Evolutionary conservation across 495 filamentous ascomycete species (phyloP).

Genomic region (Xylaria grammica): DNA sequence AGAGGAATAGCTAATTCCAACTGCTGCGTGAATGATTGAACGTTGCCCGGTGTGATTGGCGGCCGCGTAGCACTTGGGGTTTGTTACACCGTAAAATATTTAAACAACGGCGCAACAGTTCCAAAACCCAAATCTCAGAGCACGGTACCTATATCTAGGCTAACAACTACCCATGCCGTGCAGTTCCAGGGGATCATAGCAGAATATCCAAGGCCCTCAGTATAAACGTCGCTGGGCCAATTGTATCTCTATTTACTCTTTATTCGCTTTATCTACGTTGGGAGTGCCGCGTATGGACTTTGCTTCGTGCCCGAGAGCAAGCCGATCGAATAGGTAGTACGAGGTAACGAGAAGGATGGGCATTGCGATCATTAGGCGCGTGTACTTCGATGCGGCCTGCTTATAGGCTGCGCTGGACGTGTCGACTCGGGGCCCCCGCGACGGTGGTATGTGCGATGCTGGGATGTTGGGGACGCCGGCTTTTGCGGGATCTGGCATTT

Average conservation of each 20-base stretch:
- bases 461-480: not conserved
- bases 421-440: constrained; percentile 30
- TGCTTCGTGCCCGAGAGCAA: constrained; percentile 29
- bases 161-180: not conserved
- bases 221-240: not conserved
- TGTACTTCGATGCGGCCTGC: constrained; percentile 42
- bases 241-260: not conserved
- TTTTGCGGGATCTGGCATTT: constrained; percentile 16
- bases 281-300: constrained; percentile 11
- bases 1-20: not conserved
- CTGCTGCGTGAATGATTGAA: not conserved
- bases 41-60: not conserved
- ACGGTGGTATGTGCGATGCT: not conserved
- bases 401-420: constrained; percentile 47
- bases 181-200: not conserved
- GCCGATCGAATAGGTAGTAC: constrained; percentile 48
- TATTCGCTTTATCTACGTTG: not conserved
- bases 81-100: too few species aligned
- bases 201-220: not conserved
- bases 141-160: not conserved
- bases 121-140: not conserved
- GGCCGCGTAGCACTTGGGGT: too few species aligned
- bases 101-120: not conserved
- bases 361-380: constrained; percentile 47
- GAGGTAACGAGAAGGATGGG: constrained; percentile 54